Evolutionary conservation across 805 yeast genomes (phyloP), one percentile per base, ranked within the genome.

Genomic region (Suhomyces sp.): DNA sequence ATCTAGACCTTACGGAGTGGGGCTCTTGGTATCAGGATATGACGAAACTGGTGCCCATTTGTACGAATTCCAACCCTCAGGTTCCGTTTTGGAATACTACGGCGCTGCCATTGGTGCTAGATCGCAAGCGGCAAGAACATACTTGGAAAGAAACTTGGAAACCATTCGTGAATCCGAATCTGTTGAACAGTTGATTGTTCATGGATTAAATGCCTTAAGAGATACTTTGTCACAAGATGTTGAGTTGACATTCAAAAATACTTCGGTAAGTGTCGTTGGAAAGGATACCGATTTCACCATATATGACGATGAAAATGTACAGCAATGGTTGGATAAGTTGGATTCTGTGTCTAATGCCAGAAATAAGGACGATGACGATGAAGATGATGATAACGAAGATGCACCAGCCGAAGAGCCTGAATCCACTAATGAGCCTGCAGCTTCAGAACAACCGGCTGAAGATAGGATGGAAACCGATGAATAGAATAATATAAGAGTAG

Each of bases 91-190:
- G 63, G 98, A 94, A 71, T 88, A 92, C 67, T 83, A 81, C 61
- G 98, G 97, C 35, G 86, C 97, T 10, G 96, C 99, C 36, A 90
- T 94, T 65, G 99, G 99, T 46, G 98, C 99, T 8, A 83, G 99
- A 67, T 93, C 98, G 2, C 99, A 94, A 73, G 98, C 98, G 48
- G 97, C 97, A 13, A 85, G 96, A 75, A 94, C 99, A 2, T 94
- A 90, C 62, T 76, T 94, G 67, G 99, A 94, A 72, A 85, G 97
- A 67, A 86, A 87, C 60, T 79, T 86, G 66, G 90, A 88, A 36
- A 76, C 77, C 29, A 88, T 90, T 60, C 74, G 84, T 17, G 79
- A 80, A 51, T 74, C 84, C 6, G 74, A 81, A 10, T 74, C 80
- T 38, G 73, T 84, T 42, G 96, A 90, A 62, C 85, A 88, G 61